Evolutionary conservation across 129 eudicot genomes (phyloP).

Genomic region (Tagetes patula): DNA sequence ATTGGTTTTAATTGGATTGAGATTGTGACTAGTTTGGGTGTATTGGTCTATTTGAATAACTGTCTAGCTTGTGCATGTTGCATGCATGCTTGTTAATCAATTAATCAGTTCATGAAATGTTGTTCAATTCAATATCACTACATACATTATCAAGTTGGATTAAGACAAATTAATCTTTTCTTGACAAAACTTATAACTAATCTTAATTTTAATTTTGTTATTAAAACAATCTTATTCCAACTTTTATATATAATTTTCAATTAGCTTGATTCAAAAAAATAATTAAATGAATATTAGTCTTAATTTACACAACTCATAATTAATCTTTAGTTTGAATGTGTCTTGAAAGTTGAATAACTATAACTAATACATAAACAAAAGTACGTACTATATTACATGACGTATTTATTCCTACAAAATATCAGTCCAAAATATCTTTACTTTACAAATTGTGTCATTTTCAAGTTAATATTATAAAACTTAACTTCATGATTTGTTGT

Average conservation of each 20-base stretch:
- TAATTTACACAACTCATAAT: too few relatives aligned
- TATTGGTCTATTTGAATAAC: background rate
- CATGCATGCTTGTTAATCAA: background rate
- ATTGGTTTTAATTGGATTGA: constrained; percentile 18
- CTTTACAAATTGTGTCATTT: background rate
- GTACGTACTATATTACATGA: too few relatives aligned
- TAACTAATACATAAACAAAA: too few relatives aligned
- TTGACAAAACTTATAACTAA: too few relatives aligned
- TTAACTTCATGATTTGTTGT: background rate
- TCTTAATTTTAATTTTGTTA: too few relatives aligned
- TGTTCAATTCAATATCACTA: background rate
- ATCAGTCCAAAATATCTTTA: background rate
- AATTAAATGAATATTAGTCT: too few relatives aligned
- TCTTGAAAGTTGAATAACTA: too few relatives aligned
- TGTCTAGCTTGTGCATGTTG: background rate
- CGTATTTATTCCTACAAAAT: background rate
- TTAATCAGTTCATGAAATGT: background rate
- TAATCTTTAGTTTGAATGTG: background rate
- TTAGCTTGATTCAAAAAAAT: too few relatives aligned
- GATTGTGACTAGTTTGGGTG: constrained; percentile 21
- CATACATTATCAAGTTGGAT: too few relatives aligned
- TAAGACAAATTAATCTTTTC: too few relatives aligned
- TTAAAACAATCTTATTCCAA: too few relatives aligned
- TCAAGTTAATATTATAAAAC: background rate
- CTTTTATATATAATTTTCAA: too few relatives aligned